phyloP scores from a whole-genome alignment of 78 protist species.

The Trichosphaerium sp. region DNA sequence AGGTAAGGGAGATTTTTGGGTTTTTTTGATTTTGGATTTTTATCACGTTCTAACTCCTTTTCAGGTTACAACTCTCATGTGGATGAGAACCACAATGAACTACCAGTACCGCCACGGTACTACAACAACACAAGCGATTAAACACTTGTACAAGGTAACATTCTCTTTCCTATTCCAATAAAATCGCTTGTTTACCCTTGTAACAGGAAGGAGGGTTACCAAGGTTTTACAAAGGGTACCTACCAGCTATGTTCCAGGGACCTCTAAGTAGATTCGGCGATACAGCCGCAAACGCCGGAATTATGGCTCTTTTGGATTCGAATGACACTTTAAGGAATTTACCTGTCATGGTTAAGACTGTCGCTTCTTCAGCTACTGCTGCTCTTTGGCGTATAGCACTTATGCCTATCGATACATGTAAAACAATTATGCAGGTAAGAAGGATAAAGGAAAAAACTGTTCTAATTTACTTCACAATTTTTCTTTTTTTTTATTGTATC shows the following conservation, averaged over 20 bases:
- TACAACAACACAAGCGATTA: slow-evolving; percentile 7
- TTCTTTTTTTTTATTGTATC: slow-evolving; percentile 26
- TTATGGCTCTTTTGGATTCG: slow-evolving; percentile 50
- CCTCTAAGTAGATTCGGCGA: slow-evolving; percentile 61
- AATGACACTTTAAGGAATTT: slow-evolving; percentile 24
- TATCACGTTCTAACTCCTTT: too few species aligned
- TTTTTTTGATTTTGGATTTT: too few species aligned
- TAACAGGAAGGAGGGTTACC: slow-evolving; percentile 74
- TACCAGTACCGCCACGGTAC: slow-evolving; percentile 31
- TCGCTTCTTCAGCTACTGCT: slow-evolving; percentile 47
- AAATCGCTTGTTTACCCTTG: too few species aligned
- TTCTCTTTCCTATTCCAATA: too few species aligned
- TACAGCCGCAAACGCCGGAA: slow-evolving; percentile 76
- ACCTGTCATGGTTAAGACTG: slow-evolving; percentile 58
- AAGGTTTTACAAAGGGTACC: slow-evolving; percentile 61
- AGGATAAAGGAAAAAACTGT: neutral
- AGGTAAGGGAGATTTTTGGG: too few species aligned
- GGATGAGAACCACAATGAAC: slow-evolving; percentile 65
- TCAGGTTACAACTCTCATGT: slow-evolving; percentile 60
- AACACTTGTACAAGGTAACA: slow-evolving; percentile 6
- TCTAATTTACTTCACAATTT: slow-evolving; percentile 3
- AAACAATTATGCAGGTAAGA: slow-evolving; percentile 55
- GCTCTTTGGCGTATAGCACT: slow-evolving; percentile 55
- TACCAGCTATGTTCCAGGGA: slow-evolving; percentile 56
- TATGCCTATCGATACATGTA: slow-evolving; percentile 68